Conservation (phyloP, 2,329 filamentous ascomycete species). For the Keithomyces neogunnii region DNA sequence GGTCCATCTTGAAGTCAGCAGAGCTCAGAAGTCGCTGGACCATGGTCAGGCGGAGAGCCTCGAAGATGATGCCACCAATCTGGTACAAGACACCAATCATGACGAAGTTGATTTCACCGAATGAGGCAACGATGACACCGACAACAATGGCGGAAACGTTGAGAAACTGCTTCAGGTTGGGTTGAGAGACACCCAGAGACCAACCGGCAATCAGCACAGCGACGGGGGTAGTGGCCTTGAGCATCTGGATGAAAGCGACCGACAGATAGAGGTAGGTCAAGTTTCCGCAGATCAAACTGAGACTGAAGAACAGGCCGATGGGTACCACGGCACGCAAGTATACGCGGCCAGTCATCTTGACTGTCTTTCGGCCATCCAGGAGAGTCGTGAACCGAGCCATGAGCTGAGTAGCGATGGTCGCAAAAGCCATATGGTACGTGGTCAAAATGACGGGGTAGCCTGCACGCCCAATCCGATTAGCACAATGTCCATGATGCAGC, state of each 20-base stretch:
- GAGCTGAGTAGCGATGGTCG: constrained; percentile 88
- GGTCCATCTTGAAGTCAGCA: constrained; percentile 86
- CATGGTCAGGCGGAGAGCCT: constrained; percentile 76
- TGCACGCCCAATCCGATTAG: constrained; percentile 20
- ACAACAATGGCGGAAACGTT: constrained; percentile 94
- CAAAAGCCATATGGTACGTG: constrained; percentile 92
- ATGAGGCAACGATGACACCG: constrained; percentile 87
- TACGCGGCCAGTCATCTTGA: constrained; percentile 93
- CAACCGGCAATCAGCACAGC: constrained; percentile 86
- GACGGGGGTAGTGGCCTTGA: constrained; percentile 96
- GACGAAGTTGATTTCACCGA: constrained; percentile 93
- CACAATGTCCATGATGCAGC: background rate
- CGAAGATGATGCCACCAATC: constrained; percentile 68
- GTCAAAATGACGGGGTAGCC: constrained; percentile 74
- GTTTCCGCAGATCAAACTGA: constrained; percentile 95
- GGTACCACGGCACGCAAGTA: constrained; percentile 91
- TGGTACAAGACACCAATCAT: constrained; percentile 73
- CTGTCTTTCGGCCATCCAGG: constrained; percentile 88
- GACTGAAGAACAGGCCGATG: constrained; percentile 90
- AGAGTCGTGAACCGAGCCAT: constrained; percentile 82
- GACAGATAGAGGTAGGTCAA: constrained; percentile 91
- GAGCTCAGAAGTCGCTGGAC: constrained; percentile 76
- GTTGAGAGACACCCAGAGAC: constrained; percentile 74
- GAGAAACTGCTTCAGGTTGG: constrained; percentile 77
- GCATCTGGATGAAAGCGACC: constrained; percentile 98